Evolutionary conservation across 495 filamentous ascomycete genomes (phyloP).

Genomic region (Lasiosphaeria miniovina): DNA sequence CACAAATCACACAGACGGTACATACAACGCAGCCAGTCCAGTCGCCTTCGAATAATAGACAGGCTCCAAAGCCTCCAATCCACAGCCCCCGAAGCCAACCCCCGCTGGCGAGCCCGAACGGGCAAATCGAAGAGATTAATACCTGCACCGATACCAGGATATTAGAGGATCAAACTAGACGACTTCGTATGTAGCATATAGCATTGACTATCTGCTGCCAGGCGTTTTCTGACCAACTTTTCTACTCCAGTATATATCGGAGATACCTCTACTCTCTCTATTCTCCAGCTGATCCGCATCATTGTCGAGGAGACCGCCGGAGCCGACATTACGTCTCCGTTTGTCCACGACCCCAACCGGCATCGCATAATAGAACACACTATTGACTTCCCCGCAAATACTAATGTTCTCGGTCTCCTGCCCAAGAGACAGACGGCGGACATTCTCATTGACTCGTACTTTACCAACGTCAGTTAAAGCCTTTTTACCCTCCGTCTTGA

Average conservation of each 20-base stretch:
- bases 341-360: slow-evolving; percentile 65
- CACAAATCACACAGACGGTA: too few species aligned
- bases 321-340: slow-evolving; percentile 49
- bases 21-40: too few species aligned
- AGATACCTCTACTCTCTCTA: slow-evolving; percentile 69
- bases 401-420: slow-evolving; percentile 46
- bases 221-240: slow-evolving; percentile 6
- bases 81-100: slow-evolving; percentile 49
- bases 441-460: slow-evolving; percentile 56
- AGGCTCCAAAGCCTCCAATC: slow-evolving; percentile 20
- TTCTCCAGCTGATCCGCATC: slow-evolving; percentile 67
- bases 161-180: slow-evolving; percentile 56
- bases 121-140: slow-evolving; percentile 54
- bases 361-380: slow-evolving; percentile 66
- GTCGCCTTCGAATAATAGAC: slow-evolving; percentile 17
- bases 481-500: slow-evolving; percentile 2
- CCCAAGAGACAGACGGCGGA: slow-evolving; percentile 53
- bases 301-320: slow-evolving; percentile 67
- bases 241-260: slow-evolving; percentile 60
- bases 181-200: slow-evolving; percentile 46
- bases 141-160: slow-evolving; percentile 56
- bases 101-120: slow-evolving; percentile 48
- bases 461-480: slow-evolving; percentile 50
- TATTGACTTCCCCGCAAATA: slow-evolving; percentile 45
- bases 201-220: neutral